phyloP scores from a whole-genome alignment of 1,139 yeast genomes.

The Blastobotrys illinoisensis region DNA sequence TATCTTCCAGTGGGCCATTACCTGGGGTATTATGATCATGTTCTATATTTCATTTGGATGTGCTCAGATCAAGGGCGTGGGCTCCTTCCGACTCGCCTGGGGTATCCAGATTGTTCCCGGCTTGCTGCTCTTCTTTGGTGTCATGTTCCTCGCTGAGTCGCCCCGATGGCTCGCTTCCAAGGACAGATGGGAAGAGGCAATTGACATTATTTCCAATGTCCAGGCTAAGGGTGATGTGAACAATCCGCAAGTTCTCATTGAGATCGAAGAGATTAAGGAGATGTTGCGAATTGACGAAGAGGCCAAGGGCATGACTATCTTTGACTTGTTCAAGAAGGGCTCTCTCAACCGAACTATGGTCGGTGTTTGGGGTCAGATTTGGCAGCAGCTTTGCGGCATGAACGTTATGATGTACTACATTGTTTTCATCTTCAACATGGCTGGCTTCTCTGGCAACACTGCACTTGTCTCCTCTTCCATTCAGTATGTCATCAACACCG shows the following conservation, averaged over 20 bases:
- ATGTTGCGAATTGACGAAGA: conserved; percentile 62
- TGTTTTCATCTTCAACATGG: conserved; percentile 62
- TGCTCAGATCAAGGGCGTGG: conserved; percentile 64
- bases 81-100: conserved; percentile 60
- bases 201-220: conserved; percentile 1
- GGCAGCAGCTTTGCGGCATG: conserved; percentile 92
- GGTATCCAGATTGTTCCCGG: conserved; percentile 64
- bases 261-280: conserved; percentile 64
- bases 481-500: conserved; percentile 73
- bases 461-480: conserved; percentile 82
- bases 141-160: conserved; percentile 66
- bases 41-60: conserved; percentile 62
- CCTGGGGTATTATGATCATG: conserved; percentile 70
- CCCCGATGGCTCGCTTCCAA: conserved; percentile 79
- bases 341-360: conserved; percentile 83
- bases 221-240: conserved; percentile 35
- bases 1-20: conserved; percentile 90
- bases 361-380: conserved; percentile 67
- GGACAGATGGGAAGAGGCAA: conserved; percentile 51
- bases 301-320: conserved; percentile 35
- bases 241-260: conserved; percentile 65
- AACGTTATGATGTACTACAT: conserved; percentile 70
- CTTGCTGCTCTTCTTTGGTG: conserved; percentile 56
- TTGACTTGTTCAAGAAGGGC: conserved; percentile 51
- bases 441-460: conserved; percentile 55